Evolutionary conservation across 257 asterid species (phyloP).

Genomic region (Plectranthus barbatus): DNA sequence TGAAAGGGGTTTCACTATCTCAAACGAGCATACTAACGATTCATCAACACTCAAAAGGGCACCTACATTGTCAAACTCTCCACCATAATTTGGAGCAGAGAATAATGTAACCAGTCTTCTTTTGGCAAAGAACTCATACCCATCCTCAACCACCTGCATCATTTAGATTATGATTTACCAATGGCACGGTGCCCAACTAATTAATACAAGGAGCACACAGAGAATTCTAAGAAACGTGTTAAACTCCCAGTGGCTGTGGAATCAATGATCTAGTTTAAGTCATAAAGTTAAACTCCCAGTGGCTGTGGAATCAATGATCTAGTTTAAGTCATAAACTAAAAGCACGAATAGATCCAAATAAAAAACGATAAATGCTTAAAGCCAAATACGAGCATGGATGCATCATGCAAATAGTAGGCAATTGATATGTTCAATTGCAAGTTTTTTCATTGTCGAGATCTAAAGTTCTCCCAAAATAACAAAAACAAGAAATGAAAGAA

Average conservation of each 20-base stretch:
- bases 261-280: background rate
- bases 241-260: background rate
- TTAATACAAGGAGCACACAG: background rate
- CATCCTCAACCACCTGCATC: constrained; percentile 80
- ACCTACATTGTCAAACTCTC: constrained; percentile 73
- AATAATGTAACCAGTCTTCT: constrained; percentile 63
- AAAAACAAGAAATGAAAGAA: background rate
- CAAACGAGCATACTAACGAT: constrained; percentile 55
- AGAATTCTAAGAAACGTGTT: too few relatives aligned
- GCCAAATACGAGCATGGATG: background rate
- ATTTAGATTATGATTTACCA: background rate
- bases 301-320: background rate
- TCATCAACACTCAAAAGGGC: constrained; percentile 70
- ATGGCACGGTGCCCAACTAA: background rate
- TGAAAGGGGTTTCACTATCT: constrained; percentile 47
- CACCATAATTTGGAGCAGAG: constrained; percentile 80
- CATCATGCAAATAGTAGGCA: background rate
- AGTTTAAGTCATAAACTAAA: background rate
- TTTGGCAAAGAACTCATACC: constrained; percentile 72
- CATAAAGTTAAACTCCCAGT: background rate
- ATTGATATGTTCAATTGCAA: background rate
- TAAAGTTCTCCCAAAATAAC: background rate
- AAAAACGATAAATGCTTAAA: background rate
- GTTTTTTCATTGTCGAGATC: background rate
- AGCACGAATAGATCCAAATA: background rate